Conservation (phyloP, 768 basidiomycete genomes). For the Lentinula raphanica region DNA sequence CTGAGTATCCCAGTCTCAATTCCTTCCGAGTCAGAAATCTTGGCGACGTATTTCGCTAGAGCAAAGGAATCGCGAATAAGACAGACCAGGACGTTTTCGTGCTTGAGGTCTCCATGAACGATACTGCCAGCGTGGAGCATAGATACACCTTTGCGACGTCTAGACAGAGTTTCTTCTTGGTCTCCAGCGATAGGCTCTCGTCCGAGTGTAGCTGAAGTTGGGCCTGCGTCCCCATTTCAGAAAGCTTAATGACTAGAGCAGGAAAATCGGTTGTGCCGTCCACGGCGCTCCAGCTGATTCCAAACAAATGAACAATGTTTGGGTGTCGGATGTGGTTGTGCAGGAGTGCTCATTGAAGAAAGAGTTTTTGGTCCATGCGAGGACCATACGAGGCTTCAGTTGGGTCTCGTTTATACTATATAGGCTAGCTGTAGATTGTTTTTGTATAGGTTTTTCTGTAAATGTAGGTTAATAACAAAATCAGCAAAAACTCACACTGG, state of each 20-base stretch:
- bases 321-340: conserved; percentile 11
- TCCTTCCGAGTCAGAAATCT: conserved; percentile 9
- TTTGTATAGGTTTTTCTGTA: no score
- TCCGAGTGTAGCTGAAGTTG: neutral
- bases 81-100: conserved; percentile 11
- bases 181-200: neutral
- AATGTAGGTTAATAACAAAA: no score
- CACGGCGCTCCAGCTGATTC: conserved; percentile 4
- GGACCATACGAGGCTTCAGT: no score
- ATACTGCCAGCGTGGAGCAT: conserved; percentile 11
- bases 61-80: conserved; percentile 2
- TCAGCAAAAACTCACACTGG: no score
- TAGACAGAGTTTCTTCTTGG: conserved; percentile 9
- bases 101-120: conserved; percentile 13
- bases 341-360: conserved; percentile 3
- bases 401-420: no score
- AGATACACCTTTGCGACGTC: conserved; percentile 10
- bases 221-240: conserved; percentile 8
- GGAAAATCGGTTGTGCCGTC: conserved; percentile 5
- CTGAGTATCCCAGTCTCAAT: no score
- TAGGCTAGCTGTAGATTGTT: no score
- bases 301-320: conserved; percentile 9
- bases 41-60: conserved; percentile 3
- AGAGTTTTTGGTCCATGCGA: no score
- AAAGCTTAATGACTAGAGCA: conserved; percentile 5